Percentiles rank a stretch among this genome's conserved stretches.
Evolutionary conservation across 768 basidiomycete species (phyloP).

Genomic region (Boletus bicolor): DNA sequence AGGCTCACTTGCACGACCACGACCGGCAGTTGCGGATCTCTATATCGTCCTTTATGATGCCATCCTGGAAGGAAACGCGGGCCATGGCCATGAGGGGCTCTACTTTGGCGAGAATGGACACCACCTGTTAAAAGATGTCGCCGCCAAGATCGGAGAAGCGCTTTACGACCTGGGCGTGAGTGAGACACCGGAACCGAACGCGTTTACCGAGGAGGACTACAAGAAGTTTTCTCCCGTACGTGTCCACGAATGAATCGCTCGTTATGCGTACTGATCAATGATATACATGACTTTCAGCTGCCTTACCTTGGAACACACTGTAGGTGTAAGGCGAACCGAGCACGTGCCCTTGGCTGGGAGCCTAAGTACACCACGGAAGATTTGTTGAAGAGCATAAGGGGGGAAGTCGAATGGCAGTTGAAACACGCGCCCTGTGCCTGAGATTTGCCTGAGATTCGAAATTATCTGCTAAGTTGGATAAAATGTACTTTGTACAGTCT

Average conservation of each 20-base stretch:
- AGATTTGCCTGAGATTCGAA: not conserved
- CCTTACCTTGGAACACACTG: conserved; percentile 23
- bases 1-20: not conserved
- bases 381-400: conserved; percentile 16
- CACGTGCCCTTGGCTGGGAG: conserved; percentile 27
- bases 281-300: conserved; percentile 7
- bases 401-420: conserved; percentile 22
- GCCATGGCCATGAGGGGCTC: conserved; percentile 42
- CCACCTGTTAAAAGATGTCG: conserved; percentile 43
- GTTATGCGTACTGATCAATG: not conserved
- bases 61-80: conserved; percentile 17
- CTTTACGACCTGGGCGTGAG: conserved; percentile 18
- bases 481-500: not conserved
- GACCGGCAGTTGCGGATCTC: conserved; percentile 32
- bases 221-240: conserved; percentile 5
- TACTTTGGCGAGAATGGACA: conserved; percentile 57
- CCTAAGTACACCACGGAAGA: conserved; percentile 32
- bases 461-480: not conserved
- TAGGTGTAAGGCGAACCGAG: conserved; percentile 16
- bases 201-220: conserved; percentile 36
- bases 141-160: conserved; percentile 39
- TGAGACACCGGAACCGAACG: conserved; percentile 33
- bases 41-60: conserved; percentile 46
- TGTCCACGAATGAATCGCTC: not conserved
- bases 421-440: not conserved